Percentiles rank a stretch among this genome's conserved stretches.
Evolutionary conservation across 441 rosid species (phyloP).

Genomic region (Arabidopsis lyrata): DNA sequence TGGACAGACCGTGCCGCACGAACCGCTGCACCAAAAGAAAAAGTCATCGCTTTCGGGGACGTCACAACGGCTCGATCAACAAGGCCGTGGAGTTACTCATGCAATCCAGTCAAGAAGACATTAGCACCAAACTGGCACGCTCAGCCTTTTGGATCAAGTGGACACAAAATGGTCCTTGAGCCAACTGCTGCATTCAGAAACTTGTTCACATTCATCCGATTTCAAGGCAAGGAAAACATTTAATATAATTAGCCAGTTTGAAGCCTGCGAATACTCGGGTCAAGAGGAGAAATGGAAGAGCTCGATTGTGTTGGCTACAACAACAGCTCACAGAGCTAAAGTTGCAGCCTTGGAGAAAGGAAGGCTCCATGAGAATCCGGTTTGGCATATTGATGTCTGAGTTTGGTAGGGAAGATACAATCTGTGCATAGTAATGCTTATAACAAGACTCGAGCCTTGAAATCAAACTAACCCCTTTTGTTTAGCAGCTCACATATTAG

Average conservation of each 20-base stretch:
- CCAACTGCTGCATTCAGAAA: too few relatives aligned
- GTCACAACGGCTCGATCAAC: too few relatives aligned
- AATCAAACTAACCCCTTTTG: constrained; percentile 36
- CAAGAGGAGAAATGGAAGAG: constrained; percentile 72
- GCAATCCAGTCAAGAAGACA: too few relatives aligned
- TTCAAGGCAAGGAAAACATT: too few relatives aligned
- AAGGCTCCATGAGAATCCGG: constrained; percentile 9
- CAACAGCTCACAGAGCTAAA: constrained; percentile 63
- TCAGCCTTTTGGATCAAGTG: too few relatives aligned
- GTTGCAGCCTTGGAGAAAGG: constrained; percentile 70
- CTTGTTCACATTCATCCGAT: too few relatives aligned
- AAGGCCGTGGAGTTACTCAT: too few relatives aligned
- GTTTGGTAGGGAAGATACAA: constrained; percentile 23
- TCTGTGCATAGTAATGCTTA: constrained; percentile 33
- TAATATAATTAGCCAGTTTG: constrained; percentile 25
- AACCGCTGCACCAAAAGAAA: too few relatives aligned
- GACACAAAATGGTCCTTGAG: too few relatives aligned
- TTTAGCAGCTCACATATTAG: constrained; percentile 38
- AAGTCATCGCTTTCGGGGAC: too few relatives aligned
- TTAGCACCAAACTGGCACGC: too few relatives aligned
- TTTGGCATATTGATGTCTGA: constrained; percentile 43
- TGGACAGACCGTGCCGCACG: too few relatives aligned
- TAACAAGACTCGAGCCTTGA: constrained; percentile 10
- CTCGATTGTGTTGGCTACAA: constrained; percentile 44
- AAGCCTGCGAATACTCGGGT: constrained; percentile 57